Evolutionary conservation across 2,329 filamentous ascomycete species (phyloP).

Genomic region (Allantophomopsis cytisporea): DNA sequence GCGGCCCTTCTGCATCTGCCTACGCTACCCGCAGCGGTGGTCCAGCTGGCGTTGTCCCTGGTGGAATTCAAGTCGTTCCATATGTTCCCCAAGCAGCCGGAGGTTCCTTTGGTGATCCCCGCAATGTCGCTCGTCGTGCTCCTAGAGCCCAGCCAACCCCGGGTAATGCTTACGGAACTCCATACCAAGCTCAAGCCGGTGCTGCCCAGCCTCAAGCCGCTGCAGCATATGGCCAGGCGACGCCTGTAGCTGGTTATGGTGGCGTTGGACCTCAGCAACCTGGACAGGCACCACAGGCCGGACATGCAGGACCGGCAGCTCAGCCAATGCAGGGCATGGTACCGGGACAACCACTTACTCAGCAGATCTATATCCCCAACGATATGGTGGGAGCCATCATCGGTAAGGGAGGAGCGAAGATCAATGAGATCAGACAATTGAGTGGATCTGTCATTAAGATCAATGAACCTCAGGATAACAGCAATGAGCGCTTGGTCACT

Average conservation of each 20-base stretch:
- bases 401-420: conserved; percentile 95
- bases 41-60: conserved; percentile 84
- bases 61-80: conserved; percentile 98
- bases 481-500: conserved; percentile 93
- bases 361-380: conserved; percentile 98
- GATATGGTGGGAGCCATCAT: conserved; percentile 99
- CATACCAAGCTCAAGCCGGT: conserved; percentile 36
- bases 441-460: conserved; percentile 99
- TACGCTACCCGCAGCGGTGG: conserved; percentile 92
- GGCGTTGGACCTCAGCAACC: conserved; percentile 60
- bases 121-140: conserved; percentile 69
- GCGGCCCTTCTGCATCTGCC: conserved; percentile 89
- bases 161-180: conserved; percentile 57
- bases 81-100: conserved; percentile 89
- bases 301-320: conserved; percentile 56
- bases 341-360: conserved; percentile 76
- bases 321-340: conserved; percentile 65
- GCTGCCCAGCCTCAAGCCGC: conserved; percentile 33
- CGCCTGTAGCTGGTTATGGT: conserved; percentile 56
- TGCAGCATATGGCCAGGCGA: conserved; percentile 57
- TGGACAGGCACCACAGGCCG: conserved; percentile 49
- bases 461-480: conserved; percentile 98
- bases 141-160: conserved; percentile 63
- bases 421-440: conserved; percentile 96
- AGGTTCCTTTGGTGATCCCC: conserved; percentile 83